phyloP scores from a whole-genome alignment of 2,329 filamentous ascomycete species.

The Dissoconium aciculare region DNA sequence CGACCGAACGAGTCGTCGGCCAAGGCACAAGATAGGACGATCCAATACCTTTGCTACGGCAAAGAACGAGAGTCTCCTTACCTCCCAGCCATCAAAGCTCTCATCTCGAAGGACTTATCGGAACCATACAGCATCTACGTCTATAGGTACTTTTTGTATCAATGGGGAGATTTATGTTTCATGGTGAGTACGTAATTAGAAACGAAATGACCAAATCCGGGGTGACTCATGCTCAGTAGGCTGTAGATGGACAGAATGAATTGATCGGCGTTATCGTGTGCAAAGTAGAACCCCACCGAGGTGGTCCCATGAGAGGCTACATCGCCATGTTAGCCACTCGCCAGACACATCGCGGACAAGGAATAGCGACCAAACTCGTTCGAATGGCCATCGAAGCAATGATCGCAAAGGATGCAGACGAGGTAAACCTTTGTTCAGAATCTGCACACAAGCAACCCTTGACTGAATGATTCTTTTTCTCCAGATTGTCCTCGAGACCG shows the following conservation, averaged over 20 bases:
- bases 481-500: conserved; percentile 79
- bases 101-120: conserved; percentile 92
- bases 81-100: conserved; percentile 71
- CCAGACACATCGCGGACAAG: conserved; percentile 61
- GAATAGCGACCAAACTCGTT: conserved; percentile 78
- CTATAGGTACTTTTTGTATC: conserved; percentile 92
- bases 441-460: not conserved
- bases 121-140: conserved; percentile 99
- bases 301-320: conserved; percentile 78
- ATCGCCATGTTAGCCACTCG: conserved; percentile 97
- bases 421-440: conserved; percentile 32
- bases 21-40: too few species aligned
- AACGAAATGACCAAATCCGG: not conserved
- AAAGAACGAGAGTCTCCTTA: conserved; percentile 46
- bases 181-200: conserved; percentile 44
- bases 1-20: conserved; percentile 2
- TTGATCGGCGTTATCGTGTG: conserved; percentile 86
- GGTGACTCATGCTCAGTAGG: conserved; percentile 24
- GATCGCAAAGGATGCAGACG: conserved; percentile 69
- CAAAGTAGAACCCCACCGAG: conserved; percentile 81
- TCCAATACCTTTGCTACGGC: conserved; percentile 47
- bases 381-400: conserved; percentile 82
- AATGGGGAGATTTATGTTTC: conserved; percentile 96
- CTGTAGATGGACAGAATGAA: conserved; percentile 40
- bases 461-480: not conserved